These are phyloP conservation scores for Fusarium mexicanum DNA, from an alignment of 2,329 filamentous ascomycete species.

Conservation along the genomic window DNA sequence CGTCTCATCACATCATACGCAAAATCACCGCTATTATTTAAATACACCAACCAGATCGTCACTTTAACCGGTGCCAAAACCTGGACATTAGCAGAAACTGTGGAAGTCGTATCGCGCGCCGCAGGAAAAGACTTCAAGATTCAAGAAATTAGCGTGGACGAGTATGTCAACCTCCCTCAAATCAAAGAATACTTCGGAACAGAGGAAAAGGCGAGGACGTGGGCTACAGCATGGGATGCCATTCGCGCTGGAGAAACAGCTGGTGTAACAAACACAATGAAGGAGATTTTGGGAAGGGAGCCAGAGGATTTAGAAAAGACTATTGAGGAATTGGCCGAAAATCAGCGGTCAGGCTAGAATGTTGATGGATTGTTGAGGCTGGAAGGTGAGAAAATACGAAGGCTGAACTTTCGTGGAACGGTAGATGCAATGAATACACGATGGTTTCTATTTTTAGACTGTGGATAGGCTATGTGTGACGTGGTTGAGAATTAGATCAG, in stretches of 20 bases:
- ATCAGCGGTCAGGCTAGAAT: neutral
- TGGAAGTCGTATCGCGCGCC: neutral
- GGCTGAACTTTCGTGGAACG: neutral
- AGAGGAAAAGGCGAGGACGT: neutral
- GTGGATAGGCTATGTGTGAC: neutral
- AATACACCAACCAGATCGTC: constrained; percentile 6
- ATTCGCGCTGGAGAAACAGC: constrained; percentile 26
- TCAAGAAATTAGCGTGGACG: constrained; percentile 18
- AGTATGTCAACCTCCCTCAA: constrained; percentile 14
- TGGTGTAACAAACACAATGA: neutral
- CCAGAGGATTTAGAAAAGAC: constrained; percentile 26
- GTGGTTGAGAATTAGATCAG: neutral
- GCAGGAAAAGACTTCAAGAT: neutral
- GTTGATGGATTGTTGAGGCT: neutral
- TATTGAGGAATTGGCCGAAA: neutral
- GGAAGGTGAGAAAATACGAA: neutral
- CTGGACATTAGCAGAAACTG: constrained; percentile 10
- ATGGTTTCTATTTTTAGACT: constrained; percentile 9
- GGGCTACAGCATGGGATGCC: constrained; percentile 35
- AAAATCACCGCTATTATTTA: neutral
- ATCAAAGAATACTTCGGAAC: constrained; percentile 13
- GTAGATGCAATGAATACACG: neutral
- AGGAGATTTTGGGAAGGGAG: constrained; percentile 10
- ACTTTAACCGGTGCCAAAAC: constrained; percentile 5
- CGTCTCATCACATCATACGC: constrained; percentile 10